These are phyloP conservation scores for Candida tallmaniae DNA, from an alignment of 805 yeast genomes.

Conservation along the genomic window DNA sequence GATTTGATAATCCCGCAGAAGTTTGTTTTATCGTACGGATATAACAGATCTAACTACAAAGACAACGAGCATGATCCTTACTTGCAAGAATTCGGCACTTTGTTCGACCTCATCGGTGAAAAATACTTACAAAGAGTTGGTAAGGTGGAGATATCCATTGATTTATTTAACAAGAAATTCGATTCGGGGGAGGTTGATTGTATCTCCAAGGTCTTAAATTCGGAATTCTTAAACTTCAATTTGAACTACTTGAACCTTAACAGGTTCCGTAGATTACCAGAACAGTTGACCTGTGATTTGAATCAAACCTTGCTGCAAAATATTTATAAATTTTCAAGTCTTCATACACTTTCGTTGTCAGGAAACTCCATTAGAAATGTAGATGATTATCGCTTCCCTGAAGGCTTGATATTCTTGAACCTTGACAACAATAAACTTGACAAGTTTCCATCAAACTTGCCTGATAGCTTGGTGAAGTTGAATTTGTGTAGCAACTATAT, in stretches of 20 bases:
- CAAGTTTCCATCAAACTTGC: conserved; percentile 11
- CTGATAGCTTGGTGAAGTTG: conserved; percentile 10
- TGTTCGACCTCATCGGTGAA: neutral
- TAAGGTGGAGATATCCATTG: conserved; percentile 10
- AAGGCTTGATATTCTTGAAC: conserved; percentile 8
- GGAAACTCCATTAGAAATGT: conserved; percentile 7
- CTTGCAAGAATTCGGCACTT: conserved; percentile 4
- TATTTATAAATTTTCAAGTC: conserved; percentile 7
- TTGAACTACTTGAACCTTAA: conserved; percentile 11
- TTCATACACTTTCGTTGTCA: conserved; percentile 12
- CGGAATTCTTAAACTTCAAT: conserved; percentile 7
- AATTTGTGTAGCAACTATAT: conserved; percentile 15
- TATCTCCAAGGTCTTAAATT: conserved; percentile 5
- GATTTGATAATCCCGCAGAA: conserved; percentile 7
- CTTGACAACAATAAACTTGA: conserved; percentile 13
- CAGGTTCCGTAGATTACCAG: conserved; percentile 12
- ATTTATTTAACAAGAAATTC: conserved; percentile 11
- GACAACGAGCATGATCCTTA: conserved; percentile 7
- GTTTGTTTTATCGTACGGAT: conserved; percentile 11
- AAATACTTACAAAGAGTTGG: conserved; percentile 8
- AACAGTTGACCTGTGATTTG: conserved; percentile 3
- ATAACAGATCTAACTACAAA: conserved; percentile 4
- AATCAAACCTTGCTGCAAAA: neutral
- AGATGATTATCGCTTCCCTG: conserved; percentile 8
- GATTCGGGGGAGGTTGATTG: conserved; percentile 6